These are phyloP conservation scores for Colletotrichum caudatum DNA, from an alignment of 2,329 filamentous ascomycete species.

Conservation along the genomic window DNA sequence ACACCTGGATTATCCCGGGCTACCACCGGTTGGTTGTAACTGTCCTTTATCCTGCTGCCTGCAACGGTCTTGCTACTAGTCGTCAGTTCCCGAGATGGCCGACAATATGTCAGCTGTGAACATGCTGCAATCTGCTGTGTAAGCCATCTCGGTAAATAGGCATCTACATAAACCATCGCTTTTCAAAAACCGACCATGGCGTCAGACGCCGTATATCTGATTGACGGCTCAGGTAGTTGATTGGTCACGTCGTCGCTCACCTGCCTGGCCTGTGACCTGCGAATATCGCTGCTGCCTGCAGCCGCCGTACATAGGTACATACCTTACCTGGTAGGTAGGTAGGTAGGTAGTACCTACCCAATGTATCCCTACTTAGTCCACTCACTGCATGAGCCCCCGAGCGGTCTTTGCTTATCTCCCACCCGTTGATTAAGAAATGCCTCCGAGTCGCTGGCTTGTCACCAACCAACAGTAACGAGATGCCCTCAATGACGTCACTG, in stretches of 20 bases:
- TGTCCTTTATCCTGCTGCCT: not conserved
- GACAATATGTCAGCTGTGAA: conserved; percentile 27
- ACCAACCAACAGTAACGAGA: conserved; percentile 20
- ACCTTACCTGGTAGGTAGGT: no score
- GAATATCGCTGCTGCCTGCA: conserved; percentile 8
- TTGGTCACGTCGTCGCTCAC: conserved; percentile 1
- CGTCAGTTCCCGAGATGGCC: not conserved
- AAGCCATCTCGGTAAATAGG: conserved; percentile 14
- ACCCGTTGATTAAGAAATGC: not conserved
- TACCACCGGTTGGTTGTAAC: not conserved
- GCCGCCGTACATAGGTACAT: not conserved
- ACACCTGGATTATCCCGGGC: not conserved
- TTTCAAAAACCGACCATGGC: not conserved
- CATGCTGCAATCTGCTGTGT: conserved; percentile 31
- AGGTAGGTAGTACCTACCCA: no score
- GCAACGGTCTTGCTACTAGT: not conserved
- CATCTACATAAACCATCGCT: not conserved
- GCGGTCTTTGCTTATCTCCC: conserved; percentile 19
- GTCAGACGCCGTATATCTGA: not conserved
- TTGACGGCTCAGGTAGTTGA: not conserved
- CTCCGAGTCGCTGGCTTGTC: not conserved
- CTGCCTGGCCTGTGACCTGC: not conserved
- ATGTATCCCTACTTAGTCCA: no score
- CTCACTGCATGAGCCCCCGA: not conserved
- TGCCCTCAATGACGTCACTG: conserved; percentile 16